These are phyloP conservation scores for Eucalyptus polybractea DNA, from an alignment of 345 rosid genomes.

Conservation along the genomic window DNA sequence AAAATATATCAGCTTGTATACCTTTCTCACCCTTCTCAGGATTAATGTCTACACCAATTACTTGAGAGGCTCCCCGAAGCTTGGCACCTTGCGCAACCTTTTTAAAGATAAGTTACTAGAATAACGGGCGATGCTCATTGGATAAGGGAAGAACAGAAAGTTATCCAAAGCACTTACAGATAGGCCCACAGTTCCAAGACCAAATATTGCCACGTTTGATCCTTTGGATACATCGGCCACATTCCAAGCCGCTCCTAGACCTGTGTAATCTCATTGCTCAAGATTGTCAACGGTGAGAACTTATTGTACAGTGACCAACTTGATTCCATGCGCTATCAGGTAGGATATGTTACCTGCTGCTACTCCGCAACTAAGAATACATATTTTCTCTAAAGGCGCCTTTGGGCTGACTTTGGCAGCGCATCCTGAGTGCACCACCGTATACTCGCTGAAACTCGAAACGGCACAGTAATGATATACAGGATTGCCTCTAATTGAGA, in stretches of 20 bases:
- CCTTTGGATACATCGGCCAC: constrained; percentile 73
- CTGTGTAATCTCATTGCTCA: constrained; percentile 8
- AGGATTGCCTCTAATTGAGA: constrained; percentile 66
- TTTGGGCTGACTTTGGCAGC: constrained; percentile 63
- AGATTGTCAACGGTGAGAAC: not conserved
- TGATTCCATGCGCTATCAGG: not conserved
- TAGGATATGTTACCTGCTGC: constrained; percentile 47
- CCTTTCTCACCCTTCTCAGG: constrained; percentile 64
- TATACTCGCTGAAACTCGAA: constrained; percentile 91
- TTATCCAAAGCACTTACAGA: constrained; percentile 40
- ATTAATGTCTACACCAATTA: constrained; percentile 84
- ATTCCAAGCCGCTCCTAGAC: constrained; percentile 98
- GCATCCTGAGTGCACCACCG: constrained; percentile 89
- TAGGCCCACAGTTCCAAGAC: constrained; percentile 92
- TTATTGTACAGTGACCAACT: not conserved
- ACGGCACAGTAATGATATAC: constrained; percentile 85
- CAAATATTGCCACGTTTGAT: constrained; percentile 74
- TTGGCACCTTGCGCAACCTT: constrained; percentile 95
- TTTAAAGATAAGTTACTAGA: not conserved
- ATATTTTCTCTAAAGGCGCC: constrained; percentile 72
- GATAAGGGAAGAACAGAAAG: not conserved
- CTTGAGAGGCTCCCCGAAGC: constrained; percentile 68
- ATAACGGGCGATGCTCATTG: not conserved
- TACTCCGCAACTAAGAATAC: constrained; percentile 85
- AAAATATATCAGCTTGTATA: not conserved